phyloP scores from a whole-genome alignment of 805 yeast genomes.

The Saccharomycopsis sp. region DNA sequence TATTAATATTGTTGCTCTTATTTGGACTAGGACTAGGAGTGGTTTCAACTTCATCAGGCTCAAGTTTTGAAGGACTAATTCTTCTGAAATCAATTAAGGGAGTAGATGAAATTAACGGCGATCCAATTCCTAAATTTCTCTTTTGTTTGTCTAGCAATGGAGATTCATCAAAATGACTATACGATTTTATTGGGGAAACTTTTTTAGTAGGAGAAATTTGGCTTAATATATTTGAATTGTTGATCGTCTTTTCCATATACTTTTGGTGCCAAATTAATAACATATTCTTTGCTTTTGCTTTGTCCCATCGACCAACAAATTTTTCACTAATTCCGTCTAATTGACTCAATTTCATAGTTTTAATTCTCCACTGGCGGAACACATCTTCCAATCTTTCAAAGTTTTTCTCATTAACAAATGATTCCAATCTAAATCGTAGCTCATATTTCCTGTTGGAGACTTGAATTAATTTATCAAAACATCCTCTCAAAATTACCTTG shows the following conservation, averaged over 20 bases:
- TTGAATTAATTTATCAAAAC: slow-evolving; percentile 7
- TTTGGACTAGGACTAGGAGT: background rate
- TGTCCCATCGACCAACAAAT: slow-evolving; percentile 13
- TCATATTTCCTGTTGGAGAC: slow-evolving; percentile 14
- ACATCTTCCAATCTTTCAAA: slow-evolving; percentile 1
- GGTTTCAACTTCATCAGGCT: background rate
- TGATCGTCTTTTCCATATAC: background rate
- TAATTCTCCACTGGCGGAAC: slow-evolving; percentile 13
- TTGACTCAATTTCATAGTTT: slow-evolving; percentile 15
- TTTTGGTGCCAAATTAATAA: slow-evolving; percentile 16
- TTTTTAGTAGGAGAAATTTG: background rate
- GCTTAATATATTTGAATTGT: background rate
- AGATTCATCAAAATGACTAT: slow-evolving; percentile 6
- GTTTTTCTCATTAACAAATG: slow-evolving; percentile 4
- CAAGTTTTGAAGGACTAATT: background rate
- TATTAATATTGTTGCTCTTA: slow-evolving; percentile 7
- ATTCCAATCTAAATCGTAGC: slow-evolving; percentile 7
- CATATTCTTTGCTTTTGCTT: slow-evolving; percentile 8
- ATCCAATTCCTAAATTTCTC: background rate
- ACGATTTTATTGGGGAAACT: slow-evolving; percentile 19
- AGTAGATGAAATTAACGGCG: slow-evolving; percentile 7
- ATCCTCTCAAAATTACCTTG: background rate
- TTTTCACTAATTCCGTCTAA: slow-evolving; percentile 5
- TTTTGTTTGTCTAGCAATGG: slow-evolving; percentile 13
- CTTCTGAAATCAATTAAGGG: slow-evolving; percentile 4